A percentile compares a stretch with the other conserved stretches of the same genome.
Conservation (phyloP, 2,329 filamentous ascomycete genomes). For the Botrytis medusae region DNA sequence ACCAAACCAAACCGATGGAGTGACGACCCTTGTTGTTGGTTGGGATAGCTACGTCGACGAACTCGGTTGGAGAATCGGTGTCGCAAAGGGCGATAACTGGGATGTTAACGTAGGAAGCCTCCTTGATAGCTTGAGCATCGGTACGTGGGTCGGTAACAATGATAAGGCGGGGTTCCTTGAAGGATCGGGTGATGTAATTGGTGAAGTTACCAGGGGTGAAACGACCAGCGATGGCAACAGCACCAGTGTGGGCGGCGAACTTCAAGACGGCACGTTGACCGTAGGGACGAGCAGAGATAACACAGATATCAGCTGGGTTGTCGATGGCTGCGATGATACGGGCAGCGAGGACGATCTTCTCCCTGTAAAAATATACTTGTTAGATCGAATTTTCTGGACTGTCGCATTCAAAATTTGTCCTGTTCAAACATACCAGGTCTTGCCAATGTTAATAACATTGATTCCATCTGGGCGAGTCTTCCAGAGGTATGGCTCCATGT, state of each 20-base stretch:
- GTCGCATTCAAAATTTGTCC: background rate
- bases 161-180: slow-evolving; percentile 99
- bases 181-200: slow-evolving; percentile 99
- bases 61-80: slow-evolving; percentile 99
- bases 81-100: slow-evolving; percentile 99
- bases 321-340: slow-evolving; percentile 98
- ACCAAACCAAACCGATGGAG: slow-evolving; percentile 98
- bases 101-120: slow-evolving; percentile 99
- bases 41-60: slow-evolving; percentile 98
- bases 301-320: slow-evolving; percentile 99
- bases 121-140: slow-evolving; percentile 99
- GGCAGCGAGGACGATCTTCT: slow-evolving; percentile 99
- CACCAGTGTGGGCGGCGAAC: slow-evolving; percentile 98
- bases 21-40: slow-evolving; percentile 99
- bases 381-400: slow-evolving; percentile 96
- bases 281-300: slow-evolving; percentile 99
- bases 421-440: slow-evolving; percentile 79
- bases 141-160: slow-evolving; percentile 99
- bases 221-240: slow-evolving; percentile 96
- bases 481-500: slow-evolving; percentile 99
- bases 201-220: slow-evolving; percentile 99
- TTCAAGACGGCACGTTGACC: slow-evolving; percentile 99
- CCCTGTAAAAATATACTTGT: slow-evolving; percentile 69
- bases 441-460: slow-evolving; percentile 99
- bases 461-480: slow-evolving; percentile 98